phyloP scores from a whole-genome alignment of 495 filamentous ascomycete genomes.

The Oidiodendron maius region DNA sequence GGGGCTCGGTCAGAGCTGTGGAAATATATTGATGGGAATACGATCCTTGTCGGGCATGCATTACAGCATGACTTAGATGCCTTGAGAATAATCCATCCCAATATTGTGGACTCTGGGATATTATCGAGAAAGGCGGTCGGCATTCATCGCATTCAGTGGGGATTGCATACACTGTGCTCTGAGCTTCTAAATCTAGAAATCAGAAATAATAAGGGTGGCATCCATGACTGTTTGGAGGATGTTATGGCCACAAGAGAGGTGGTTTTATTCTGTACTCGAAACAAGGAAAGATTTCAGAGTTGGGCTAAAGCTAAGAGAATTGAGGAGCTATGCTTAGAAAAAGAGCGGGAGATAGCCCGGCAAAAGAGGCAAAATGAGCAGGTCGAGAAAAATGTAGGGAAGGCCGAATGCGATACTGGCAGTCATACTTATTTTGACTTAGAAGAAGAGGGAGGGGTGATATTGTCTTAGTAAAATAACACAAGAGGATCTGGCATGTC shows the following conservation, averaged over 20 bases:
- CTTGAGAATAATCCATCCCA: slow-evolving; percentile 17
- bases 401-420: too few relatives aligned
- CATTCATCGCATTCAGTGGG: slow-evolving; percentile 2
- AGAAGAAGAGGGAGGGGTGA: too few relatives aligned
- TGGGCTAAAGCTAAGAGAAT: slow-evolving; percentile 14
- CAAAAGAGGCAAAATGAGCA: slow-evolving; percentile 8
- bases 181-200: slow-evolving; percentile 16
- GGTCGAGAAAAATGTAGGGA: too few relatives aligned
- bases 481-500: too few relatives aligned
- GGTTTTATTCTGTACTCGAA: slow-evolving; percentile 14
- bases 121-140: slow-evolving; percentile 7
- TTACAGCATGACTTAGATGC: slow-evolving; percentile 19
- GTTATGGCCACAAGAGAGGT: slow-evolving; percentile 20
- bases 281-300: slow-evolving; percentile 6
- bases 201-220: slow-evolving; percentile 11
- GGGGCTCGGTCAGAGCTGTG: slow-evolving; percentile 16
- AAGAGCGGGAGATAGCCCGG: slow-evolving; percentile 3
- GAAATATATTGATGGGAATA: slow-evolving; percentile 15
- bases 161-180: slow-evolving; percentile 11
- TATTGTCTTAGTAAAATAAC: too few relatives aligned
- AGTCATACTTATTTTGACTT: too few relatives aligned
- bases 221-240: slow-evolving; percentile 22
- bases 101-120: slow-evolving; percentile 18
- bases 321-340: slow-evolving; percentile 5
- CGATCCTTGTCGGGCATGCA: slow-evolving; percentile 19